Percentiles rank a stretch among this genome's conserved stretches.
Evolutionary conservation across 2,329 filamentous ascomycete species (phyloP).

Genomic region (Knufia fluminis): DNA sequence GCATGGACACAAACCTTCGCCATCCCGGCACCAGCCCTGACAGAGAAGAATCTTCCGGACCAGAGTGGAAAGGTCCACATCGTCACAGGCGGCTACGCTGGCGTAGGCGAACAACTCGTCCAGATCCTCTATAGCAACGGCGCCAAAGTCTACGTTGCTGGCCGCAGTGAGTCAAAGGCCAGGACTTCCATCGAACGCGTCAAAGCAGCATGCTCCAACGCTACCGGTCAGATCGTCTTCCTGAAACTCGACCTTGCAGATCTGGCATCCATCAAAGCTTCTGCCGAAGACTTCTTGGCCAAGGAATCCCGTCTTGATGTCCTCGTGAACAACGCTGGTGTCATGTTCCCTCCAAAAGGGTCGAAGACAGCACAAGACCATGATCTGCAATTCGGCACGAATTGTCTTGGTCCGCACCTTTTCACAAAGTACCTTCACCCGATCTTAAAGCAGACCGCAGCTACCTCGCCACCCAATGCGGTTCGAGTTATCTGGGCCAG

Average conservation of each 20-base stretch:
- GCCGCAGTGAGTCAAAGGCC: constrained; percentile 33
- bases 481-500: constrained; percentile 29
- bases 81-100: constrained; percentile 31
- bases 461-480: constrained; percentile 19
- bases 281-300: constrained; percentile 30
- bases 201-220: constrained; percentile 24
- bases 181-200: constrained; percentile 33
- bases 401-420: constrained; percentile 31
- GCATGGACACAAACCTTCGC: too few species aligned
- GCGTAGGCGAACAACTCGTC: constrained; percentile 33
- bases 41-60: constrained; percentile 14
- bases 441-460: constrained; percentile 26
- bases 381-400: constrained; percentile 32
- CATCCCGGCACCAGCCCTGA: too few species aligned
- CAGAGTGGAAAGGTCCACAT: constrained; percentile 26
- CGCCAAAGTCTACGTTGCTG: constrained; percentile 38
- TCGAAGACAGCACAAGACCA: constrained; percentile 29
- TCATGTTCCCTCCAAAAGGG: constrained; percentile 29
- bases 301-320: constrained; percentile 33
- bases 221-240: constrained; percentile 29
- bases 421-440: constrained; percentile 33
- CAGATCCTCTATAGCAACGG: constrained; percentile 34
- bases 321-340: constrained; percentile 30
- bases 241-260: constrained; percentile 34
- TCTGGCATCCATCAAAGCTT: constrained; percentile 31